Evolutionary conservation across 768 basidiomycete genomes (phyloP).

Genomic region (Dictyophora rubrovolvata): DNA sequence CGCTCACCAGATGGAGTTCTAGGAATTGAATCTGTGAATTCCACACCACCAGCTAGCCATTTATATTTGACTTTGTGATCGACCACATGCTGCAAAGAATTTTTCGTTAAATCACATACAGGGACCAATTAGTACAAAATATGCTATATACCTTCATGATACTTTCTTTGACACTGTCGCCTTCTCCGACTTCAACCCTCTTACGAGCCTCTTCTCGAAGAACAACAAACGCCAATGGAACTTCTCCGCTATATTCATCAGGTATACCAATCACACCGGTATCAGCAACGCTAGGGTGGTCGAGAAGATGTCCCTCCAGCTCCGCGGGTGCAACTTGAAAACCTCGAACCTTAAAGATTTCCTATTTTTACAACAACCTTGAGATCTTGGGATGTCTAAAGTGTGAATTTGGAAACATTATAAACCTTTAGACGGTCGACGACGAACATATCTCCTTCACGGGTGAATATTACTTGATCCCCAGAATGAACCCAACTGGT

Average conservation of each 20-base stretch:
- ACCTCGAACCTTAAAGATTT: constrained; percentile 51
- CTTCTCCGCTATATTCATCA: constrained; percentile 35
- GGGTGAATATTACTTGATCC: constrained; percentile 4
- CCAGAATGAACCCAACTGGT: constrained; percentile 4
- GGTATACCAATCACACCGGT: constrained; percentile 16
- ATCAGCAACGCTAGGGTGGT: constrained; percentile 20
- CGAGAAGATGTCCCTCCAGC: constrained; percentile 22
- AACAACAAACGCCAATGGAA: constrained; percentile 61
- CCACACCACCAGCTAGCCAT: constrained; percentile 47
- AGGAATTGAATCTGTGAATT: constrained; percentile 44
- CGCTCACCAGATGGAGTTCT: constrained; percentile 48
- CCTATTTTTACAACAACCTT: constrained; percentile 24
- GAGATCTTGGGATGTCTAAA: background rate
- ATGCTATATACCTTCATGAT: constrained; percentile 42
- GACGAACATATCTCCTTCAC: background rate
- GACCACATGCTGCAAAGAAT: constrained; percentile 28
- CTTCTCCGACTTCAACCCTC: constrained; percentile 27
- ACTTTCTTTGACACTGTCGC: constrained; percentile 29
- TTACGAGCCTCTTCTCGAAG: constrained; percentile 31
- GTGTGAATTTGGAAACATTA: background rate
- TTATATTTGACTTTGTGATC: constrained; percentile 51
- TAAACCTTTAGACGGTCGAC: background rate
- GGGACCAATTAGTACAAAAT: too few species aligned
- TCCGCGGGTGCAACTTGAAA: constrained; percentile 24
- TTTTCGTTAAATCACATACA: background rate